phyloP scores from a whole-genome alignment of 202 grass and related monocot species.

The Schoenoplectus tabernaemontani region DNA sequence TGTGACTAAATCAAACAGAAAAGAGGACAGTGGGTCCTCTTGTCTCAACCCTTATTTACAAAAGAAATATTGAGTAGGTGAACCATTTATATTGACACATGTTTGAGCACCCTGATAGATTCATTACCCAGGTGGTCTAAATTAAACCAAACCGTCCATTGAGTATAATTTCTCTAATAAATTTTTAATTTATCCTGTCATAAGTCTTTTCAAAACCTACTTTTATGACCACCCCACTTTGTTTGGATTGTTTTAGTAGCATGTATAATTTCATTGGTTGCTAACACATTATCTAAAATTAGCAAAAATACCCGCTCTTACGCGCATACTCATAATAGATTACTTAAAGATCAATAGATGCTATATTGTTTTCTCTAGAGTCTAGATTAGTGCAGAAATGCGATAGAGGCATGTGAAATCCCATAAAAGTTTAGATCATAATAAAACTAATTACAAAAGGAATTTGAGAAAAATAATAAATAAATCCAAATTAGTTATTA shows the following conservation, averaged over 20 bases:
- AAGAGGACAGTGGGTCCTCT: neutral
- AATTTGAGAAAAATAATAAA: no score
- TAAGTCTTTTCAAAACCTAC: neutral
- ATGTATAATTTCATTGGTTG: neutral
- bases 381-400: no score
- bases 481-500: no score
- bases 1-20: neutral
- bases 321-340: no score
- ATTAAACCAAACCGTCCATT: neutral
- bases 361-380: no score
- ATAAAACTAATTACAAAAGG: no score
- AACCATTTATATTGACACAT: neutral
- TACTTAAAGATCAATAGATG: no score
- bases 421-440: no score
- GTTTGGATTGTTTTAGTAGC: neutral
- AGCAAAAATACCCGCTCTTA: no score
- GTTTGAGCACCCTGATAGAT: neutral
- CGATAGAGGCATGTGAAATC: no score
- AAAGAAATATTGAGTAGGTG: neutral
- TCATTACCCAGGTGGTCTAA: no score
- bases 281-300: neutral
- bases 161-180: neutral
- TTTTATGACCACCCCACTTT: neutral
- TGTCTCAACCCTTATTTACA: neutral
- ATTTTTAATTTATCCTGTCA: neutral